These are phyloP conservation scores for Ceratocystis huliohia DNA, from an alignment of 2,329 filamentous ascomycete species.

Conservation along the genomic window DNA sequence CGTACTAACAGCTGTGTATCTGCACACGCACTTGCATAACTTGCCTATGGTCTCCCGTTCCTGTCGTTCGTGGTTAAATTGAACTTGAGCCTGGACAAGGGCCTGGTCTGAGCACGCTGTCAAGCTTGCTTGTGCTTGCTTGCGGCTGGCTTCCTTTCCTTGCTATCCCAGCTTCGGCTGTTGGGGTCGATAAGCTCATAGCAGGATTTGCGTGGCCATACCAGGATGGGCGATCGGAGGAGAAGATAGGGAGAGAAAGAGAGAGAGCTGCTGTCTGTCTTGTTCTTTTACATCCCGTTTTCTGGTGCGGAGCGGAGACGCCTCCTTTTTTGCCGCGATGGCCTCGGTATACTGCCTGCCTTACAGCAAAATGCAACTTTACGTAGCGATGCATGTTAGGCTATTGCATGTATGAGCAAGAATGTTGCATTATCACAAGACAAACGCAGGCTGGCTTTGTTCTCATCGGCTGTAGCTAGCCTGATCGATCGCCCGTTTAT, in stretches of 20 bases:
- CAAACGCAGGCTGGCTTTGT: neutral
- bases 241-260: neutral
- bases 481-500: neutral
- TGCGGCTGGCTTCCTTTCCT: neutral
- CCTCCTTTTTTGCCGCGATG: neutral
- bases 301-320: neutral
- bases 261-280: too few relatives aligned
- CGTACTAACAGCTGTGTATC: neutral
- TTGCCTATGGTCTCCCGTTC: neutral
- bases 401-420: neutral
- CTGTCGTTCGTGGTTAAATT: neutral
- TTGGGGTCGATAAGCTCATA: slow-evolving; percentile 4
- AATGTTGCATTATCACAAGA: neutral
- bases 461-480: neutral
- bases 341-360: too few relatives aligned
- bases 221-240: neutral
- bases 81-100: neutral
- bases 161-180: neutral
- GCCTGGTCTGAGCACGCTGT: slow-evolving; percentile 1
- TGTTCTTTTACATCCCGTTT: neutral
- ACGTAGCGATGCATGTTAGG: too few relatives aligned
- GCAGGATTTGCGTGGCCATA: neutral
- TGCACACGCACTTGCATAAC: neutral
- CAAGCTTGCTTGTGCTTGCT: neutral
- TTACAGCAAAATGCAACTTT: too few relatives aligned